Conservation (phyloP, 768 basidiomycete genomes). For the Auricularia cornea region DNA sequence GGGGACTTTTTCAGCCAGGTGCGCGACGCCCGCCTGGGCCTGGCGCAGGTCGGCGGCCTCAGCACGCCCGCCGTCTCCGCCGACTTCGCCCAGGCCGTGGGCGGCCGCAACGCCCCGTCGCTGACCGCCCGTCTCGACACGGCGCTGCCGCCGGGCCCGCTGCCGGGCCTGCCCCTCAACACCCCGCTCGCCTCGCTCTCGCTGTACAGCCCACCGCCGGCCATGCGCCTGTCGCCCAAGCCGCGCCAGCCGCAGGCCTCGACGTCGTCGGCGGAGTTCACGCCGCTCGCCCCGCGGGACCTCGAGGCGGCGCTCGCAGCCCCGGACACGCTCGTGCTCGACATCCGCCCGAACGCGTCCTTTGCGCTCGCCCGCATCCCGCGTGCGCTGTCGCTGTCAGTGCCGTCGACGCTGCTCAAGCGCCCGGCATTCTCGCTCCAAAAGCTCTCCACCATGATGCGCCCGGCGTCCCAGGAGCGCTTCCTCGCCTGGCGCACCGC, state of each 20-base stretch:
- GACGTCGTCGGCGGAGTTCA: not conserved
- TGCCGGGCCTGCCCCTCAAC: not conserved
- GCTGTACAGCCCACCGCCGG: not conserved
- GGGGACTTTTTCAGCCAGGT: not conserved
- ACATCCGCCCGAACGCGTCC: conserved; percentile 79
- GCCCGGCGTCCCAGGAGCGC: conserved; percentile 43
- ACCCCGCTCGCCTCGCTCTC: not conserved
- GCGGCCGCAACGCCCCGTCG: not conserved
- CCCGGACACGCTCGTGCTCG: conserved; percentile 53
- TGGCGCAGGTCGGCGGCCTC: not conserved
- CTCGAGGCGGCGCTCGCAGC: not conserved
- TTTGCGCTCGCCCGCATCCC: conserved; percentile 58
- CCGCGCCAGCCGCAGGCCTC: not conserved
- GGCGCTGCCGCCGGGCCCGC: not conserved
- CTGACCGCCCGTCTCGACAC: not conserved
- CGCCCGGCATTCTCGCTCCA: conserved; percentile 78
- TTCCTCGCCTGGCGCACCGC: conserved; percentile 55
- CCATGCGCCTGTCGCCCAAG: not conserved
- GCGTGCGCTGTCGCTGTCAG: conserved; percentile 71
- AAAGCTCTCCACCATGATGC: conserved; percentile 74
- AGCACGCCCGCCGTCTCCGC: not conserved
- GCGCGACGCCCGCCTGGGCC: not conserved
- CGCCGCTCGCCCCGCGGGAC: not conserved
- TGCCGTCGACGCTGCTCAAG: conserved; percentile 90
- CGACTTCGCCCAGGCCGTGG: not conserved